phyloP scores from a whole-genome alignment of 768 basidiomycete species.

The Melanogaster broomeanus region DNA sequence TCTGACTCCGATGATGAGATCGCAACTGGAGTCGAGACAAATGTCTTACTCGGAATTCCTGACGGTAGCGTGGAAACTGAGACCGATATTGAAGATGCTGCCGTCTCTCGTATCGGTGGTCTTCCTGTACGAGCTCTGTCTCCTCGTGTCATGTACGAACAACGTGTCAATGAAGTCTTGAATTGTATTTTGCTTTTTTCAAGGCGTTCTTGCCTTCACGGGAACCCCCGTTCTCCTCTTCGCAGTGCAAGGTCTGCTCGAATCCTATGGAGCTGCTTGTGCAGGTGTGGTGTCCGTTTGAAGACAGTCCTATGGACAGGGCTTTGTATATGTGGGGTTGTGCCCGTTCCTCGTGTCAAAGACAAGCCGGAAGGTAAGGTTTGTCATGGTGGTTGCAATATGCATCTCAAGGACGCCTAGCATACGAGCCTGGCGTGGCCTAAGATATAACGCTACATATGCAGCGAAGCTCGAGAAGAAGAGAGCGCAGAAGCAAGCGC shows the following conservation, averaged over 20 bases:
- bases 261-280: slow-evolving; percentile 78
- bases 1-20: slow-evolving; percentile 80
- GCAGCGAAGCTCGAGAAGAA: slow-evolving; percentile 71
- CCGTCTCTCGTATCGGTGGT: slow-evolving; percentile 89
- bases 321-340: slow-evolving; percentile 88
- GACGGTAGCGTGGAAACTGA: slow-evolving; percentile 65
- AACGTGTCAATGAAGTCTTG: slow-evolving; percentile 43
- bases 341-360: slow-evolving; percentile 66
- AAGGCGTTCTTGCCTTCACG: slow-evolving; percentile 74
- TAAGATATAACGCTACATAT: slow-evolving; percentile 72
- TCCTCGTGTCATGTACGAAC: slow-evolving; percentile 48
- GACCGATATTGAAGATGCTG: slow-evolving; percentile 68
- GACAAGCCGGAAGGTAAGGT: slow-evolving; percentile 69
- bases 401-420: slow-evolving; percentile 39
- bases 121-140: slow-evolving; percentile 72
- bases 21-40: slow-evolving; percentile 59
- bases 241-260: slow-evolving; percentile 71
- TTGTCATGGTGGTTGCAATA: background rate
- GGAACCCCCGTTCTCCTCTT: slow-evolving; percentile 63
- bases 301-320: slow-evolving; percentile 82
- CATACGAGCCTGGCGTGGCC: slow-evolving; percentile 78
- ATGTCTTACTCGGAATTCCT: slow-evolving; percentile 78
- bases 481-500: slow-evolving; percentile 40
- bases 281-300: slow-evolving; percentile 90
- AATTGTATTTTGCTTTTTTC: slow-evolving; percentile 44